Evolutionary conservation across 176 grass and related monocot species (phyloP), one percentile per base, ranked within the genome.

Genomic region (Oryza rufipogon): DNA sequence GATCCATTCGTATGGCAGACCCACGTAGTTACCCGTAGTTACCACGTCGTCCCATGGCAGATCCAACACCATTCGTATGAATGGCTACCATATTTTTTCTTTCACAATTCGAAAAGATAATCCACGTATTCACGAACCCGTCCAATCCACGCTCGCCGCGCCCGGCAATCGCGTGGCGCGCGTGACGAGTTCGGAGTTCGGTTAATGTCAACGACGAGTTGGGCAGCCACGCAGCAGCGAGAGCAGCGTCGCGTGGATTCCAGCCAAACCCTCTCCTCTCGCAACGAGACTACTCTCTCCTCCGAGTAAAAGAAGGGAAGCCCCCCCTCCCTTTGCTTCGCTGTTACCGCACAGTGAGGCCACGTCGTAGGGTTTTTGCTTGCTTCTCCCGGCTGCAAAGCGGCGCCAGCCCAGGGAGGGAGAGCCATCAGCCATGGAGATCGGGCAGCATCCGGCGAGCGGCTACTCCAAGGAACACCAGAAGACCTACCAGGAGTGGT

Each of bases 401-500:
- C 79, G 64, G 38, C 23, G 23, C 23, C 23, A 23, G 23, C 23
- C 23, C 23, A 20, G 11, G 33, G 17, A 25, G 30, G 7, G 19
- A 23, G 23, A 23, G 23, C 23, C 23, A 23, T 23, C 23, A n/a
- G 74, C 80, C 88, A 97, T 97, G 95, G 95, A 97, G 65, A 91
- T 97, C 85, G 88, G 90, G 74, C 81, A 86, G 52, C 16, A 71
- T 28, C 84, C 92, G 64, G 70, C 76, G 84, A 91, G 76, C 72
- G 70, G 81, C 67, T 85, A 87, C 84, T 88, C 85, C 54, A 95
- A 90, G 82, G 89, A 98, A 77, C 93, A 95, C 67, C 87, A 93
- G 71, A 92, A 86, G 91, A 90, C 90, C 89, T 98, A 98, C 52
- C 87, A 87, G 34, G 87, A 93, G 9, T 98, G 96, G 96, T 98